Conservation (phyloP, 2,329 filamentous ascomycete species). For the Teratosphaeria pseudoeucalypti region DNA sequence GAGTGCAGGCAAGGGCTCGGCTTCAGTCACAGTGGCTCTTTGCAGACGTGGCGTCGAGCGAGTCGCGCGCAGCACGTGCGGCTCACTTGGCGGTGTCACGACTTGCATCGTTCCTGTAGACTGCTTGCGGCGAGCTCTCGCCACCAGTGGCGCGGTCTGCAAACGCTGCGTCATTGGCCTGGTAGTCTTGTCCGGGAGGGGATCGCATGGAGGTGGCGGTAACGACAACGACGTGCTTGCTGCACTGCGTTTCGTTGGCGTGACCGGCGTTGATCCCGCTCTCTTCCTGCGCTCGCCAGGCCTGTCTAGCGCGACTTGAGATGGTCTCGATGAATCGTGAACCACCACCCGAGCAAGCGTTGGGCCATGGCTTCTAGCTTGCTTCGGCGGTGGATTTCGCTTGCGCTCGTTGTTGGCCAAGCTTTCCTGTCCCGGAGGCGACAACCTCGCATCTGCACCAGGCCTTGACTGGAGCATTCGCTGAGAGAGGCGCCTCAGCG, state of each 20-base stretch:
- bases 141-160: constrained; percentile 1
- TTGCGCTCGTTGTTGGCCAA: background rate
- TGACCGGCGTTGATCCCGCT: background rate
- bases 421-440: background rate
- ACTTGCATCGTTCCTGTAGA: constrained; percentile 1
- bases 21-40: background rate
- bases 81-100: background rate
- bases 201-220: constrained; percentile 4
- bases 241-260: background rate
- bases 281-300: constrained; percentile 14
- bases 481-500: constrained; percentile 30
- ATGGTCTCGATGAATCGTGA: constrained; percentile 17
- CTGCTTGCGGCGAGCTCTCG: constrained; percentile 6
- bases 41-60: constrained; percentile 8
- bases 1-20: background rate
- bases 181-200: background rate
- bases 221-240: background rate
- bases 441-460: background rate
- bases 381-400: constrained; percentile 3
- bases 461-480: constrained; percentile 9
- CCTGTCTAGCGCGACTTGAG: constrained; percentile 19
- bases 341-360: constrained; percentile 21
- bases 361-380: constrained; percentile 10
- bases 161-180: background rate
- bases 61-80: constrained; percentile 3